Conservation (phyloP, 2,329 filamentous ascomycete genomes). For the Diaporthe australafricana region DNA sequence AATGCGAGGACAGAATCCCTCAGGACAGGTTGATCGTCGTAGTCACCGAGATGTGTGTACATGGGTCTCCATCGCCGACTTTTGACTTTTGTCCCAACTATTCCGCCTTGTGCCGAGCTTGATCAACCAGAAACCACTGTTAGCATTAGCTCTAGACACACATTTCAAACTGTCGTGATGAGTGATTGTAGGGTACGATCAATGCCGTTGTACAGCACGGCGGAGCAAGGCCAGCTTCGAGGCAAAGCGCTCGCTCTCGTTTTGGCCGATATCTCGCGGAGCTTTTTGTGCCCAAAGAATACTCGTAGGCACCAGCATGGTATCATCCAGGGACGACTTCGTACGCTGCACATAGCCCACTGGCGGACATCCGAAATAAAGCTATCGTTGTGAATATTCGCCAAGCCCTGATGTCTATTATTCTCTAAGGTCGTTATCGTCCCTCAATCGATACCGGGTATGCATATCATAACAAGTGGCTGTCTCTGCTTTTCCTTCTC, state of each 20-base stretch:
- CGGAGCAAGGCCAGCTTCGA: background rate
- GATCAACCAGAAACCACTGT: background rate
- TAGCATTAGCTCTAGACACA: background rate
- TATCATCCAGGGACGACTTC: too few relatives aligned
- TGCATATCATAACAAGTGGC: conserved; percentile 19
- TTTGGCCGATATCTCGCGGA: background rate
- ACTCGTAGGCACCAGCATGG: too few relatives aligned
- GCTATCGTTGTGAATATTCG: background rate
- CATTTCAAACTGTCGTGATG: background rate
- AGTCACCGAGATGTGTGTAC: background rate
- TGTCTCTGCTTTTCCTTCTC: conserved; percentile 13
- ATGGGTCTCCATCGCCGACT: background rate
- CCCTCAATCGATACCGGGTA: conserved; percentile 21
- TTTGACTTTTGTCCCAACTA: too few relatives aligned
- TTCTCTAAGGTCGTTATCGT: conserved; percentile 32
- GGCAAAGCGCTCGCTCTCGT: background rate
- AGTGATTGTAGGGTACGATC: too few relatives aligned
- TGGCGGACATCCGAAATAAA: background rate
- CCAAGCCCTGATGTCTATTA: conserved; percentile 30
- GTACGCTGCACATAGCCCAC: background rate
- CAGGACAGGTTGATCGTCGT: background rate
- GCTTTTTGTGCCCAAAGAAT: background rate
- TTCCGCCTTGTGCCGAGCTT: background rate
- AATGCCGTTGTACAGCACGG: too few relatives aligned
- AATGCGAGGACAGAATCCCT: background rate